A percentile compares a stretch with the other conserved stretches of the same genome.
Evolutionary conservation across 1,284 basidiomycete species (phyloP).

Genomic region (Amylostereum chailletii): DNA sequence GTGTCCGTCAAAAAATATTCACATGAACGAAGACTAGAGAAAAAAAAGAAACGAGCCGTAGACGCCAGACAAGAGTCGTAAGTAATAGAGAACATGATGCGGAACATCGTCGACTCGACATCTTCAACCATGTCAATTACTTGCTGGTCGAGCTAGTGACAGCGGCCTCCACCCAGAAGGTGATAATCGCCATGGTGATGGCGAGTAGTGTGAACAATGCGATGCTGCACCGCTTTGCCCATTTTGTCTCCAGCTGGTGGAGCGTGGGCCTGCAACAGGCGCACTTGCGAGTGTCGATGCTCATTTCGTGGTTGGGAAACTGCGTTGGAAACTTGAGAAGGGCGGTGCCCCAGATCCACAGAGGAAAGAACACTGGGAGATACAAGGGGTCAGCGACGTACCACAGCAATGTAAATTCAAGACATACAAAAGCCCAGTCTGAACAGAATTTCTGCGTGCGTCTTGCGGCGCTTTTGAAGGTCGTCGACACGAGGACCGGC

Average conservation of each 20-base stretch:
- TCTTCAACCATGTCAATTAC: too few relatives aligned
- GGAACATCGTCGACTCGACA: too few relatives aligned
- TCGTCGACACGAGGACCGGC: too few relatives aligned
- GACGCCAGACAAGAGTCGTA: too few relatives aligned
- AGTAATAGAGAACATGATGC: too few relatives aligned
- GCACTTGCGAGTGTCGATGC: neutral
- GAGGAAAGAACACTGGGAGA: neutral
- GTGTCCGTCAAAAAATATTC: too few relatives aligned
- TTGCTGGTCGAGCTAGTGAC: too few relatives aligned
- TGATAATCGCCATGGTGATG: neutral
- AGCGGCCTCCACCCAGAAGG: neutral
- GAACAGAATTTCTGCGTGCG: neutral
- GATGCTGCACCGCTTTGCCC: neutral
- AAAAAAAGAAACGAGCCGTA: too few relatives aligned
- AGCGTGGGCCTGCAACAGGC: neutral
- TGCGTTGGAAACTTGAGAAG: neutral
- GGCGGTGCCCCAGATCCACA: constrained; percentile 1
- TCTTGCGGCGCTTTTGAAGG: too few relatives aligned
- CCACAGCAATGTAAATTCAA: neutral
- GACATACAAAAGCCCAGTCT: constrained; percentile 1
- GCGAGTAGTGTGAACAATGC: neutral
- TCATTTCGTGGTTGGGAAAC: neutral
- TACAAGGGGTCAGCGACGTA: neutral
- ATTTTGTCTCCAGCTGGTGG: neutral
- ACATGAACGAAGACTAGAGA: too few relatives aligned